phyloP scores from a whole-genome alignment of 345 rosid genomes.

The Schrenkiella parvula region DNA sequence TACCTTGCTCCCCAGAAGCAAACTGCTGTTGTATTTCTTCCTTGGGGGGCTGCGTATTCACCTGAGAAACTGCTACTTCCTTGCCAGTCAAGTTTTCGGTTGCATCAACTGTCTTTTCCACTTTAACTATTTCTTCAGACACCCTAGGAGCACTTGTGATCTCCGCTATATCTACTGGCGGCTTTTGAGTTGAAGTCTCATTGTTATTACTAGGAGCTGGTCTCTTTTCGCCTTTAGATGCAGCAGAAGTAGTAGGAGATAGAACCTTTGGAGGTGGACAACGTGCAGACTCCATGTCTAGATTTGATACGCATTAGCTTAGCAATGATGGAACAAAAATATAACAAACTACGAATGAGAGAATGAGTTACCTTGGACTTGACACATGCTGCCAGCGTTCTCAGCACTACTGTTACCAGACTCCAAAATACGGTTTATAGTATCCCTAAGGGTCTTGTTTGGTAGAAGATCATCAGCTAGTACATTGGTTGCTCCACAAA shows the following conservation, averaged over 20 bases:
- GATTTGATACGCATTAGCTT: constrained; percentile 7
- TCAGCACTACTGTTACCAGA: constrained; percentile 86
- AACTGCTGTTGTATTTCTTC: constrained; percentile 74
- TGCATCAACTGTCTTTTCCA: constrained; percentile 44
- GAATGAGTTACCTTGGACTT: constrained; percentile 70
- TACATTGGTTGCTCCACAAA: constrained; percentile 74
- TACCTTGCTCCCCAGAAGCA: constrained; percentile 69
- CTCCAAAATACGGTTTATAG: constrained; percentile 90
- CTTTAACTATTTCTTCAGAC: constrained; percentile 41
- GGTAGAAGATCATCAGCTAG: constrained; percentile 97
- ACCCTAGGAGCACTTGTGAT: constrained; percentile 39
- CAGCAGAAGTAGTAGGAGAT: constrained; percentile 74
- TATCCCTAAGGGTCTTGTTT: constrained; percentile 87
- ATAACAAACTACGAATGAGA: neutral
- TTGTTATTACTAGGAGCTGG: constrained; percentile 56
- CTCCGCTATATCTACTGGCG: constrained; percentile 40
- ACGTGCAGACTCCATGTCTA: constrained; percentile 80
- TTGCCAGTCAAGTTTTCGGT: constrained; percentile 65
- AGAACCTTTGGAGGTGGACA: constrained; percentile 61
- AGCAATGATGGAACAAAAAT: neutral
- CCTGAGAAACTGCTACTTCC: constrained; percentile 60
- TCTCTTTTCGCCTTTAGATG: constrained; percentile 60
- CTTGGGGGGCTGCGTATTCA: constrained; percentile 50
- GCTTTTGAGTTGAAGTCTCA: constrained; percentile 41
- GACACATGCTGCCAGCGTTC: constrained; percentile 73